Percentiles rank a stretch among this genome's conserved stretches.
phyloP scores from a whole-genome alignment of 1,139 yeast species.

The Pneumocystis oryctolagi region DNA sequence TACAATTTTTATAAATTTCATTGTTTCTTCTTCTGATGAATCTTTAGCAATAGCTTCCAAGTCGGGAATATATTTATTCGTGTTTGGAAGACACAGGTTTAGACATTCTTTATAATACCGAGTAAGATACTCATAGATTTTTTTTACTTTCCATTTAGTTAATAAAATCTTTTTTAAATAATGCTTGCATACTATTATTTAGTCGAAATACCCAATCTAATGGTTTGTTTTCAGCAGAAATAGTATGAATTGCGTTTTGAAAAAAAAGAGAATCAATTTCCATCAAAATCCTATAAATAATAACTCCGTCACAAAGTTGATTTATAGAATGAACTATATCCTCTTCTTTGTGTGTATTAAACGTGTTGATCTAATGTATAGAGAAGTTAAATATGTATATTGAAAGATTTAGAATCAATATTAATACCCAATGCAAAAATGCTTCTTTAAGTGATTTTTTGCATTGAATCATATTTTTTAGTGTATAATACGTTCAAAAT shows the following conservation, averaged over 20 bases:
- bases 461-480: neutral
- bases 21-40: neutral
- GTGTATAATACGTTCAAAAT: too few species aligned
- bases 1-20: neutral
- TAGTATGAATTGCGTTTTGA: neutral
- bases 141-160: neutral
- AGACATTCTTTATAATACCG: neutral
- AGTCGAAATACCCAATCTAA: neutral
- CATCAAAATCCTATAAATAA: neutral
- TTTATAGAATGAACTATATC: neutral
- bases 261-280: neutral
- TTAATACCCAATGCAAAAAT: neutral
- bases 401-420: neutral
- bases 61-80: neutral
- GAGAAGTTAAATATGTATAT: neutral
- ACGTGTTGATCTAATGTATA: neutral
- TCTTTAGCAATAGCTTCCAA: neutral
- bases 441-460: neutral
- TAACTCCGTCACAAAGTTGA: neutral
- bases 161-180: neutral
- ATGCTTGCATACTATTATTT: neutral
- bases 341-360: neutral
- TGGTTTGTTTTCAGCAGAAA: neutral
- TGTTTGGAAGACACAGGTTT: neutral
- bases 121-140: neutral